Evolutionary conservation across 192 early-diverging fungal species (phyloP).

Genomic region (Polychytrium aggregatum): DNA sequence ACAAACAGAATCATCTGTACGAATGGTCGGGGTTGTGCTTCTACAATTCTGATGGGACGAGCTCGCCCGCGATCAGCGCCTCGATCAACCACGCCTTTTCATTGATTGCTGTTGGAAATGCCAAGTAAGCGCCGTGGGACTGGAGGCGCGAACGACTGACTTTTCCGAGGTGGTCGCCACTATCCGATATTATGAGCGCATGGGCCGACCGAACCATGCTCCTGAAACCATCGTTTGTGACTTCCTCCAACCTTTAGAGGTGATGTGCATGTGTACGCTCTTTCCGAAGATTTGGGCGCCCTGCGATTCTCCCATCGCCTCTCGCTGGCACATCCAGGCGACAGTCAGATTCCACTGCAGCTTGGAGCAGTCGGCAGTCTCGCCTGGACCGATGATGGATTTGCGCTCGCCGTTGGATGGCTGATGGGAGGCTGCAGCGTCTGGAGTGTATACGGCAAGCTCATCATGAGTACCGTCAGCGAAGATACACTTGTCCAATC

Average conservation of each 20-base stretch:
- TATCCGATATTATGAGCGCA: too few relatives aligned
- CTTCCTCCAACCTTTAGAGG: conserved; percentile 30
- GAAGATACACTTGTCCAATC: conserved; percentile 35
- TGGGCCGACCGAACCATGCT: too few relatives aligned
- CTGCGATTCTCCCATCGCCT: conserved; percentile 40
- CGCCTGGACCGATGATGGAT: conserved; percentile 65
- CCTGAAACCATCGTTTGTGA: conserved; percentile 2
- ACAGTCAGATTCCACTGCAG: conserved; percentile 3
- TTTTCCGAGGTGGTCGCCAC: too few relatives aligned
- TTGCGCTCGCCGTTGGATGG: conserved; percentile 61
- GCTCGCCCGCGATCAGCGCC: conserved; percentile 31
- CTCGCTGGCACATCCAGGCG: conserved; percentile 3
- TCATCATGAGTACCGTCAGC: conserved; percentile 42
- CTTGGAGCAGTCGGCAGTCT: conserved; percentile 36
- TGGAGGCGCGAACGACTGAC: too few relatives aligned
- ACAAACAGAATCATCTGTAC: background rate
- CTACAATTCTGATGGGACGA: conserved; percentile 7
- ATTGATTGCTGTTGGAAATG: conserved; percentile 57
- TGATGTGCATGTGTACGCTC: conserved; percentile 33
- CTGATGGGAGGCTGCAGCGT: conserved; percentile 50
- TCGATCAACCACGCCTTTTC: conserved; percentile 60
- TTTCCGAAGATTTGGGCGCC: conserved; percentile 31
- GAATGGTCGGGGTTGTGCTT: conserved; percentile 21
- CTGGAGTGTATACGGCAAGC: conserved; percentile 68
- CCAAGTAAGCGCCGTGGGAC: conserved; percentile 1